phyloP scores from a whole-genome alignment of 176 grass and related monocot species.

The Cocos nucifera region DNA sequence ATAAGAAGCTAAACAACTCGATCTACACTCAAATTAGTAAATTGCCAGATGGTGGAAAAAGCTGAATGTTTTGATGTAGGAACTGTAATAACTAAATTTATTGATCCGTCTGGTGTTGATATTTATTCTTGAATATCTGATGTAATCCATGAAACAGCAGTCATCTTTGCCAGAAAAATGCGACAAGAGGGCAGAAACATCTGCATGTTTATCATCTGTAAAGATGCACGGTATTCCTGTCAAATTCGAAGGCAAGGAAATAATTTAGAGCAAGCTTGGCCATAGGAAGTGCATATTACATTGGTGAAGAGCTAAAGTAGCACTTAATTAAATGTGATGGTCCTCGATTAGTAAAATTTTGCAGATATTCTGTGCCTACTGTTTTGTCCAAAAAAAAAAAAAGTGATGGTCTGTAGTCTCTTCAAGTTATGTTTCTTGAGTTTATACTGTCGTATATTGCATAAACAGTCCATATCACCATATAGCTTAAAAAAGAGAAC shows the following conservation, averaged over 20 bases:
- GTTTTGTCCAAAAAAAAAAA: no score
- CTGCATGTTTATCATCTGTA: constrained; percentile 41
- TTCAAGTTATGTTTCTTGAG: no score
- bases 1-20: background rate
- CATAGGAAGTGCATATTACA: no score
- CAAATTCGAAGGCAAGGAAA: background rate
- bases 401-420: no score
- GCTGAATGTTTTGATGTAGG: background rate
- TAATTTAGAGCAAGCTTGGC: background rate
- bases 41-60: background rate
- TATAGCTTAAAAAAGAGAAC: no score
- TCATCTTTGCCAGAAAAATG: constrained; percentile 8
- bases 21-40: background rate
- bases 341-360: no score
- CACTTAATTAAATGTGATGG: no score
- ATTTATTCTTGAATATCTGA: background rate
- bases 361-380: no score
- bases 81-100: background rate
- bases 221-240: constrained; percentile 62
- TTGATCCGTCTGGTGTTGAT: constrained; percentile 32
- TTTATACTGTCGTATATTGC: no score
- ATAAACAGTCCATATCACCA: no score
- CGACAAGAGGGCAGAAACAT: constrained; percentile 34
- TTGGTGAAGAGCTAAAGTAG: background rate
- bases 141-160: background rate